These are phyloP conservation scores for Keithomyces neogunnii DNA, from an alignment of 2,329 filamentous ascomycete genomes.

Conservation along the genomic window DNA sequence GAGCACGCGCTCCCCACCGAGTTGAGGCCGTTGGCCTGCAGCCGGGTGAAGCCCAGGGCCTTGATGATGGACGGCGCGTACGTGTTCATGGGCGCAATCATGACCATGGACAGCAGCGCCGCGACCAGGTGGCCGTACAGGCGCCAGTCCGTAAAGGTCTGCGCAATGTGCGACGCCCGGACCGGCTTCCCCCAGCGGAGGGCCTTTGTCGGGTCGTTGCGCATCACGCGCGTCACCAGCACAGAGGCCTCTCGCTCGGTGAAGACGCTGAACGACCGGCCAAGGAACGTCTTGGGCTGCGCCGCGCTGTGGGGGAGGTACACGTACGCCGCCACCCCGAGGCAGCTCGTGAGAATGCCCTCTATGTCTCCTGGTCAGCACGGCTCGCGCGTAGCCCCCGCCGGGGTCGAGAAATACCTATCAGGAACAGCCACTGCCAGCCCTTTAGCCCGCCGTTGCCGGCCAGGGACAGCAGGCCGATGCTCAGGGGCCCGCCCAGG, in stretches of 20 bases:
- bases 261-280: conserved; percentile 16
- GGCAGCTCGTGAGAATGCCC: conserved; percentile 17
- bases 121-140: conserved; percentile 19
- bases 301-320: conserved; percentile 19
- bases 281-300: conserved; percentile 17
- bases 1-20: conserved; percentile 19
- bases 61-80: conserved; percentile 23
- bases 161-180: conserved; percentile 13
- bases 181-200: conserved; percentile 15
- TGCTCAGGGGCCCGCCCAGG: conserved; percentile 17
- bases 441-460: conserved; percentile 16
- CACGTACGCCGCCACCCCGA: conserved; percentile 16
- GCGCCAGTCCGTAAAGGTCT: conserved; percentile 19
- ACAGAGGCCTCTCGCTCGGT: conserved; percentile 16
- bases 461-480: conserved; percentile 18
- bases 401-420: conserved; percentile 10
- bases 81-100: conserved; percentile 22
- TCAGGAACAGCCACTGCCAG: conserved; percentile 23
- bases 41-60: conserved; percentile 15
- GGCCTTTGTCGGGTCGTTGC: conserved; percentile 20
- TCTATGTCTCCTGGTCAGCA: conserved; percentile 9
- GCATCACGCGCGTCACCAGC: conserved; percentile 18
- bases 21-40: conserved; percentile 21
- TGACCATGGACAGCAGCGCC: conserved; percentile 20
- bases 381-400: background rate